Conservation (phyloP, 495 filamentous ascomycete species). For the Stereocaulon alpinum region DNA sequence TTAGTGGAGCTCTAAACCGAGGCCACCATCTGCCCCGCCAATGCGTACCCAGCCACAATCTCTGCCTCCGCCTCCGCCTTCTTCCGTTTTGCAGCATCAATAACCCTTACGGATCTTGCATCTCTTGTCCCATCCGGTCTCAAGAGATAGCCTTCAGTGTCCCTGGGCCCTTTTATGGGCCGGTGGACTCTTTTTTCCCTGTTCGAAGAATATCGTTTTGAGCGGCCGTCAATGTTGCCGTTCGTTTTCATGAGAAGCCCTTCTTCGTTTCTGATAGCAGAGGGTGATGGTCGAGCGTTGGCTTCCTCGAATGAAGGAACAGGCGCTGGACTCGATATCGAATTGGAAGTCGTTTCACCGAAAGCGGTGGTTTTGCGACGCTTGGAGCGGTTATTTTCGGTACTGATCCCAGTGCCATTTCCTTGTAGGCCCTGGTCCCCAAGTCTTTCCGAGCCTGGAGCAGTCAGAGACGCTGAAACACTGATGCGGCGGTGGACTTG, state of each 20-base stretch:
- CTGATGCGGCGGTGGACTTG: background rate
- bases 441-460: background rate
- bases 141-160: background rate
- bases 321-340: background rate
- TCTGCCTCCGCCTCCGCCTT: background rate
- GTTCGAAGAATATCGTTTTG: background rate
- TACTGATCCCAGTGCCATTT: background rate
- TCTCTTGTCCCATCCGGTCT: constrained; percentile 2
- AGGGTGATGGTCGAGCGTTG: background rate
- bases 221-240: background rate
- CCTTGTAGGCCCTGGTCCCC: background rate
- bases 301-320: background rate
- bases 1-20: no score
- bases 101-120: background rate
- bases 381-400: background rate
- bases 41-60: background rate
- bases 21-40: background rate
- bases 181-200: background rate
- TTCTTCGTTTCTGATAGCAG: background rate
- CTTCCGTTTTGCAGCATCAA: background rate
- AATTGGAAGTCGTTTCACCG: background rate
- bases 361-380: constrained; percentile 8
- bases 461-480: background rate
- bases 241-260: background rate
- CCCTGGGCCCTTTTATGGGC: background rate